phyloP scores from a whole-genome alignment of 1,284 basidiomycete species.

The Ustilago sp. region DNA sequence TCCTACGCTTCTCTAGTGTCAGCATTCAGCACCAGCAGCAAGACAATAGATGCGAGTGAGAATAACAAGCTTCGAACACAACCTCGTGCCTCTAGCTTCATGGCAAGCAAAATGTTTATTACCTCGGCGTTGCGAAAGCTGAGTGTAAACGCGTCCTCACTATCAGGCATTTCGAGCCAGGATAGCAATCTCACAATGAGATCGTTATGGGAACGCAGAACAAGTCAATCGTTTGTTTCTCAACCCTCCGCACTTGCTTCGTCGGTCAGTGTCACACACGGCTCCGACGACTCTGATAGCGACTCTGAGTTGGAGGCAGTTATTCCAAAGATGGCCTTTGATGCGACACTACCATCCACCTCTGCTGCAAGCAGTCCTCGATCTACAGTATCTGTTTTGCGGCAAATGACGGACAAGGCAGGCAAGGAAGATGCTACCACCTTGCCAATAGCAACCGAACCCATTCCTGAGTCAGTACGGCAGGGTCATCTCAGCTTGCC shows the following conservation, averaged over 20 bases:
- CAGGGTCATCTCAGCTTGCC: conserved; percentile 12
- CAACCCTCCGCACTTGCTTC: not conserved
- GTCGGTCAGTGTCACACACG: not conserved
- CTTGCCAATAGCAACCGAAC: not conserved
- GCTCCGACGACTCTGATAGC: not conserved
- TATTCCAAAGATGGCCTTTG: not conserved
- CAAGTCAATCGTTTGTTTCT: not conserved
- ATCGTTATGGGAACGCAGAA: not conserved
- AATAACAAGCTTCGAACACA: not conserved
- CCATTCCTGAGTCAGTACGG: not conserved
- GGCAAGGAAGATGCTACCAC: not conserved
- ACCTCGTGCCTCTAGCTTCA: not conserved
- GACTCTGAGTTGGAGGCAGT: not conserved
- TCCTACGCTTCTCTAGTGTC: not conserved
- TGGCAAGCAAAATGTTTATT: conserved; percentile 1
- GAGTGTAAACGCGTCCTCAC: not conserved
- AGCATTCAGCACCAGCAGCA: not conserved
- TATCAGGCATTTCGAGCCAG: not conserved
- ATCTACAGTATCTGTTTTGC: not conserved
- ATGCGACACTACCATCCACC: not conserved
- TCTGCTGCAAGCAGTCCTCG: not conserved
- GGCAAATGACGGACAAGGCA: not conserved
- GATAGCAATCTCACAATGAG: not conserved
- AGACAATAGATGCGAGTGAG: not conserved
- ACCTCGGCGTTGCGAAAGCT: conserved; percentile 13